Evolutionary conservation across 2,329 filamentous ascomycete genomes (phyloP), one percentile per base, ranked within the genome.

Genomic region (Calycina herbarum): DNA sequence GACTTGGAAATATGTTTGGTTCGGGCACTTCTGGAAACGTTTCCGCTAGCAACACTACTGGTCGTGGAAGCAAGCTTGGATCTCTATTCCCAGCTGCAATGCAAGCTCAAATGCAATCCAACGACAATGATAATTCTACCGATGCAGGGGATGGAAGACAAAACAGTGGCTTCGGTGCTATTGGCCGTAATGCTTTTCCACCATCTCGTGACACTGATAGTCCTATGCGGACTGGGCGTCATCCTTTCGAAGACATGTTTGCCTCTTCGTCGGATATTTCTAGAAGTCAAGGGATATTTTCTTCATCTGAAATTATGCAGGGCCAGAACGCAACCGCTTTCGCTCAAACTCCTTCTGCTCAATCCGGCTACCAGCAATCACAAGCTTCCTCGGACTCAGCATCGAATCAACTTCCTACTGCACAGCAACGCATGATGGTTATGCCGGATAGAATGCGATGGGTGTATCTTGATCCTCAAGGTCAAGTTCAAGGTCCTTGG

Each of bases 361-460:
- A 69, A 63, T 68, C 68, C 51, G 72, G 66, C 59, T 75, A 73
- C 62, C 76, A 73, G 65, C 75, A 71, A 68, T 72, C 71, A 27
- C 76, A 74, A 69, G 69, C 65, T 64, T 71, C 73, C 27, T 76
- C 71, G 15, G 82, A 85, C 27, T 82, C 86, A 15, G 83, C 86
- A n/a, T 82, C 88, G 5, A 86, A 85, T 59, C 89, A 93, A 69
- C 85, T 92, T 59, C 88, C 89, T 33, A 80, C 86, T 59, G 81
- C 86, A 33, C 89, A 92, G 73, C 87, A 90, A 69, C 89, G 93
- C 17, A 94, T 91, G 57, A 98, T 99, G 94, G 94, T 99, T 5
- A 98, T 99, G 95, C 95, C 95, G 1, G 95, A 99, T 77, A 86
- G 96, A 15, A 99, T 99, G 93, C 86, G 94, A 73, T 99, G 95